A percentile compares a stretch with the other conserved stretches of the same genome.
Conservation (phyloP, 306 rosid genomes). For the Lagenaria siceraria region DNA sequence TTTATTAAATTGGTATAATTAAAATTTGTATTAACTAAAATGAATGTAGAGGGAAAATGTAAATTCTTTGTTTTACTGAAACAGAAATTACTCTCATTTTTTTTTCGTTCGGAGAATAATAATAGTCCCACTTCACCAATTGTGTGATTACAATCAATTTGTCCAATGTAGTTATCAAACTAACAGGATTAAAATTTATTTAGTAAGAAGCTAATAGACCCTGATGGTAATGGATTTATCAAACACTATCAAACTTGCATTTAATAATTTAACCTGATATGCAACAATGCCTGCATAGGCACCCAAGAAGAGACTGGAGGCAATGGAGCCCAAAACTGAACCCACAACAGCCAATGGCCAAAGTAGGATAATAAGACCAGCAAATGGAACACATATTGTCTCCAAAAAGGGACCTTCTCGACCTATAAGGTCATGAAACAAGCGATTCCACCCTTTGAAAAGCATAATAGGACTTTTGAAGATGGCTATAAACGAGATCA, state of each 20-base stretch:
- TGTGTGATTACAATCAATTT: neutral
- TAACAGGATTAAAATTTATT: neutral
- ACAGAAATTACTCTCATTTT: neutral
- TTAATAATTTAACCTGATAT: conserved; percentile 49
- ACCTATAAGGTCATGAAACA: conserved; percentile 93
- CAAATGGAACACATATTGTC: conserved; percentile 93
- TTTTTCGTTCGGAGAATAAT: no score
- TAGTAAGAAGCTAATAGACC: neutral
- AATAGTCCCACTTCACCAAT: neutral
- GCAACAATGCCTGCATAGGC: conserved; percentile 70
- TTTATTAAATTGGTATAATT: neutral
- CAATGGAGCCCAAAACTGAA: conserved; percentile 52
- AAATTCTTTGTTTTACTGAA: neutral
- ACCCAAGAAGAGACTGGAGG: conserved; percentile 68
- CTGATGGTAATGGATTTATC: neutral
- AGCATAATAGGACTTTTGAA: conserved; percentile 82
- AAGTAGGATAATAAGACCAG: conserved; percentile 85
- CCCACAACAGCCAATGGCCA: conserved; percentile 96
- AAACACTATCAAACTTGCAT: neutral
- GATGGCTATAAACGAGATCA: conserved; percentile 63
- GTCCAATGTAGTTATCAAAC: neutral
- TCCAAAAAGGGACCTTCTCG: conserved; percentile 99
- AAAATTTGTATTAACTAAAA: neutral
- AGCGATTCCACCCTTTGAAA: conserved; percentile 82
- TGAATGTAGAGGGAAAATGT: neutral